Evolutionary conservation across 176 grass and related monocot species (phyloP).

Genomic region (barley (Hordeum vulgare)): DNA sequence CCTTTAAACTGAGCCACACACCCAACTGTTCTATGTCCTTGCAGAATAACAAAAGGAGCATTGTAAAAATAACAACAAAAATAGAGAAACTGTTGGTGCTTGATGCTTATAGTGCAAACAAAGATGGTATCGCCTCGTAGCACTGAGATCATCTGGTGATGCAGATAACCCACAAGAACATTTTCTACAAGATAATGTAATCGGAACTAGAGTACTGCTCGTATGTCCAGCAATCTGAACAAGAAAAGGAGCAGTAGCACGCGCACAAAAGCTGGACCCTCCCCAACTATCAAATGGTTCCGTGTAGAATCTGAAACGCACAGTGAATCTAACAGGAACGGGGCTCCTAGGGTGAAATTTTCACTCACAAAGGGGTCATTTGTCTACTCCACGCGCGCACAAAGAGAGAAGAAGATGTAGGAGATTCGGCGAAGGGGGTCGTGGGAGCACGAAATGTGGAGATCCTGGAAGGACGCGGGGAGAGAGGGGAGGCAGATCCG

Average conservation of each 20-base stretch:
- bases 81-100: background rate
- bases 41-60: background rate
- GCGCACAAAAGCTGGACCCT: background rate
- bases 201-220: background rate
- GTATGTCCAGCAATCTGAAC: background rate
- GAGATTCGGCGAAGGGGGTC: background rate
- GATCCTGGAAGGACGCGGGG: conserved; percentile 2
- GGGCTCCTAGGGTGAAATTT: background rate
- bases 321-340: background rate
- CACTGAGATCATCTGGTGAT: background rate
- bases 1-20: background rate
- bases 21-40: background rate
- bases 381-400: background rate
- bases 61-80: background rate
- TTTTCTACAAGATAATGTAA: background rate
- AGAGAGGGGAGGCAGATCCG: conserved; percentile 10
- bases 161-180: background rate
- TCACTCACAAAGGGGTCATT: background rate
- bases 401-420: background rate
- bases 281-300: background rate
- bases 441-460: background rate
- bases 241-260: background rate
- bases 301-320: background rate
- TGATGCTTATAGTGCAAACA: background rate
- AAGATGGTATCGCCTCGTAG: background rate